Base-by-base conservation (phyloP, 2,329 filamentous ascomycete species). In the Aspergillus pseudotamarii region DNA sequence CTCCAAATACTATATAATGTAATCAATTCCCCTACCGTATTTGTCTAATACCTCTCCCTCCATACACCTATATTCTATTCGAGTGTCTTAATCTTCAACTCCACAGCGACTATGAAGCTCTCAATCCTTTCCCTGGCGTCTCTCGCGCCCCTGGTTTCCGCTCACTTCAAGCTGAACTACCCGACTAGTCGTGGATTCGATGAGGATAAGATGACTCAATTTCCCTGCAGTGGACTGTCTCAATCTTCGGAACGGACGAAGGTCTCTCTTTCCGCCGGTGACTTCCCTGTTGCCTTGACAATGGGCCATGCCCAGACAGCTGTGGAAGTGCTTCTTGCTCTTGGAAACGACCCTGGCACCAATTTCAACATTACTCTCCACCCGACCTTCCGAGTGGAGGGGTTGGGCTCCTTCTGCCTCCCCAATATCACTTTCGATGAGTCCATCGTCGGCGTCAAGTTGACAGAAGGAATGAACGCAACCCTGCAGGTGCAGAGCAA, bases 281-380 rank as follows among this genome's bases (percentile, higher is more conserved):
- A 78, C 26, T 81, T 83, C 56, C 82, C 85, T 10, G 76, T 88
- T 48, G 80, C 83, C 60, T 67, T 87, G 61, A 77, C 81, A 41
- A 78, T 86, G 73, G 82, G 83, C 62, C 85, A 88, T 70, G 77
- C 81, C 14, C 79, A 82, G 65, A 80, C 83, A 34, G 82, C 83
- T 53, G 69, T 86, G n/a, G 81, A 83, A 62, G 79, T 87, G 41
- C 81, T 86, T 41, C 72, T 88, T 57, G 82, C 81, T 32, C 72
- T 88, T 19, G 85, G 85, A 43, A 79, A 79, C 58, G 75, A 85
- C 60, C 82, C 83, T 1, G 81, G 80, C 53, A 83, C 82, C 71
- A 87, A 86, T 76, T 93, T 89, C 83, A 92, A 90, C 82, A 83
- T 89, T 76, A 86, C 88, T 38, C 82, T 93, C 32, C 85, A 87